Base-by-base conservation (phyloP, 2,329 filamentous ascomycete species). In the Diaporthe eres region DNA sequence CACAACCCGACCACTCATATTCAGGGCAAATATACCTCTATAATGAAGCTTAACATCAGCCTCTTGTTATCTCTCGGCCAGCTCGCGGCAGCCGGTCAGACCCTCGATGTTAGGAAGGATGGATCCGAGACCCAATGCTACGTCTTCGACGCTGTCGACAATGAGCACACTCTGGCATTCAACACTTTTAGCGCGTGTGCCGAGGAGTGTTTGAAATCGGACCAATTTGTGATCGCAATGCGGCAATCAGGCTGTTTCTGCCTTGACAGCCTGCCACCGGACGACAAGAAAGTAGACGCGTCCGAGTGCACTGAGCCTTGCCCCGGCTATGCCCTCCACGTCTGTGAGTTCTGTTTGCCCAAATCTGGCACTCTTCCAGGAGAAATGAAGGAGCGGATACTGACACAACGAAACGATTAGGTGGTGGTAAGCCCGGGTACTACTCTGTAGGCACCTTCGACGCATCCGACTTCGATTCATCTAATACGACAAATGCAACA, bases 221-320 rank as follows among this genome's bases (percentile, higher is more conserved):
- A n/a, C 3, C 7, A 42, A 1, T 4, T 34, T 15, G 49, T 70
- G 2, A 55, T 70, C n/a, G 65, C 34, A 7, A n/a, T 55, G 2
- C 31, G 13, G 15, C 8, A 4, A 4, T 2, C 3, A 13, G 10
- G 15, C 22, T 70, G 65, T 34, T 1, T 22, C 13, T 70, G 65
- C 34, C 34, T 70, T 4, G 65, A 55, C 49, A 55, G n/a, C 49
- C 34, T 55, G n/a, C 65, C 65, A 19, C 15, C 65, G 19, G 34
- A 70, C 12, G 65, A 70, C 65, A 42, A 55, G 15, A 70, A 55
- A 42, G n/a, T 7, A 42, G 65, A 70, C n/a, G 34, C 65, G 34
- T 42, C 49, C 34, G 6, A 70, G 47, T 70, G 65, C 65, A 13
- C 42, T n/a, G 47, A 8, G 34, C 15, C n/a, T 3, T 70, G 65